Conservation (phyloP, 2,329 filamentous ascomycete genomes). For the Pseudogymnoascus sp. region DNA sequence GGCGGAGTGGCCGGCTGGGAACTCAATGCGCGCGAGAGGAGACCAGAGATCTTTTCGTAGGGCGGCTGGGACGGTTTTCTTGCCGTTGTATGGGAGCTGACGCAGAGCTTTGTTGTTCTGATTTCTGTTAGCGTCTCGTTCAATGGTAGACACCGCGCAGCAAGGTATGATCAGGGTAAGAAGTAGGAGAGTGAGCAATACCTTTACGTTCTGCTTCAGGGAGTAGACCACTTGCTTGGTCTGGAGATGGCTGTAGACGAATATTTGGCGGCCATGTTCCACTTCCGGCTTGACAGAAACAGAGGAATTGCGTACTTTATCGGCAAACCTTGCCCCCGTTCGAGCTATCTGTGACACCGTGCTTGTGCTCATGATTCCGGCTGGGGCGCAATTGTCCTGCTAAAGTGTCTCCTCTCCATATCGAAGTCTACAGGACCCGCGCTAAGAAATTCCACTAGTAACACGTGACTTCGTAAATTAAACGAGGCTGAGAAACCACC, state of each 20-base stretch:
- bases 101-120: constrained; percentile 41
- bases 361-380: neutral
- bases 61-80: constrained; percentile 54
- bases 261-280: constrained; percentile 30
- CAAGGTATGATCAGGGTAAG: no score
- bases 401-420: constrained; percentile 8
- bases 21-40: constrained; percentile 51
- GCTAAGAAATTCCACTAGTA: constrained; percentile 1
- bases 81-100: constrained; percentile 58
- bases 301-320: constrained; percentile 9
- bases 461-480: neutral
- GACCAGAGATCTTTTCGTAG: constrained; percentile 61
- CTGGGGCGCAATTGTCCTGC: constrained; percentile 5
- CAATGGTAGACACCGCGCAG: neutral
- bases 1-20: constrained; percentile 42
- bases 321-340: neutral
- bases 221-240: constrained; percentile 35
- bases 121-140: neutral
- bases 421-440: constrained; percentile 3
- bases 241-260: constrained; percentile 31
- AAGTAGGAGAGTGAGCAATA: constrained; percentile 14
- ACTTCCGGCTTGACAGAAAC: constrained; percentile 11
- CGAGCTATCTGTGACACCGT: constrained; percentile 5
- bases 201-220: constrained; percentile 28
- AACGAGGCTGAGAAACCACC: neutral